Evolutionary conservation across 208 protist species (phyloP).

Genomic region (Trypanosomatidae sp.): DNA sequence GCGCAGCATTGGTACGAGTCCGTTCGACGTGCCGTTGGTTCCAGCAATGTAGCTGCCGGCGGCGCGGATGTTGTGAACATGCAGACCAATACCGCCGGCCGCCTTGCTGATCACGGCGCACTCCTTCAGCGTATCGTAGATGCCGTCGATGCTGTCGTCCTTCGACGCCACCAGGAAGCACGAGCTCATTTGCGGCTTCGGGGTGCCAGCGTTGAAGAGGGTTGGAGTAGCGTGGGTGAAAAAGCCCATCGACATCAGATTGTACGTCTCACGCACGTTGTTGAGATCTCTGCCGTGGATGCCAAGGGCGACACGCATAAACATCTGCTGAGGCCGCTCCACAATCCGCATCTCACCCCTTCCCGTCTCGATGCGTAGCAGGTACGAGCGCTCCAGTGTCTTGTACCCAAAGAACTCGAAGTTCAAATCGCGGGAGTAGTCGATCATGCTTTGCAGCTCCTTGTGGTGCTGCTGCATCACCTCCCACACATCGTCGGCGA

Average conservation of each 20-base stretch:
- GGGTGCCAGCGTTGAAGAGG: slow-evolving; percentile 98
- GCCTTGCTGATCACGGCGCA: slow-evolving; percentile 98
- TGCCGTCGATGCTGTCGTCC: slow-evolving; percentile 99
- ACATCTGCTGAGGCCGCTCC: slow-evolving; percentile 99
- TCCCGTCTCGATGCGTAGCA: slow-evolving; percentile 93
- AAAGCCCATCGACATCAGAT: slow-evolving; percentile 92
- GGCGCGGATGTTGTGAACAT: slow-evolving; percentile 96
- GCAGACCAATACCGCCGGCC: slow-evolving; percentile 98
- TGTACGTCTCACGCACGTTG: slow-evolving; percentile 96
- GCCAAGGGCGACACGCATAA: slow-evolving; percentile 98
- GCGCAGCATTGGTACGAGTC: slow-evolving; percentile 99
- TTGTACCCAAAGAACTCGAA: slow-evolving; percentile 99
- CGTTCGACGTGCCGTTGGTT: slow-evolving; percentile 97
- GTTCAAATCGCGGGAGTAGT: slow-evolving; percentile 95
- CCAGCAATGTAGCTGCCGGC: slow-evolving; percentile 97
- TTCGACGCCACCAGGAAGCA: slow-evolving; percentile 99
- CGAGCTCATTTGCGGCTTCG: slow-evolving; percentile 95
- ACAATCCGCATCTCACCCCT: slow-evolving; percentile 79
- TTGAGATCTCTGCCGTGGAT: slow-evolving; percentile 96
- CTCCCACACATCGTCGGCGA: slow-evolving; percentile 93
- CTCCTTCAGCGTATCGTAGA: slow-evolving; percentile 99
- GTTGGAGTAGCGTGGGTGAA: slow-evolving; percentile 99
- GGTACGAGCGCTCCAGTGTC: slow-evolving; percentile 99
- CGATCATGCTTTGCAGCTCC: slow-evolving; percentile 90
- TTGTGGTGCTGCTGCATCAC: slow-evolving; percentile 84